Evolutionary conservation across 2,329 filamentous ascomycete genomes (phyloP).

Genomic region (Diaporthe sp.): DNA sequence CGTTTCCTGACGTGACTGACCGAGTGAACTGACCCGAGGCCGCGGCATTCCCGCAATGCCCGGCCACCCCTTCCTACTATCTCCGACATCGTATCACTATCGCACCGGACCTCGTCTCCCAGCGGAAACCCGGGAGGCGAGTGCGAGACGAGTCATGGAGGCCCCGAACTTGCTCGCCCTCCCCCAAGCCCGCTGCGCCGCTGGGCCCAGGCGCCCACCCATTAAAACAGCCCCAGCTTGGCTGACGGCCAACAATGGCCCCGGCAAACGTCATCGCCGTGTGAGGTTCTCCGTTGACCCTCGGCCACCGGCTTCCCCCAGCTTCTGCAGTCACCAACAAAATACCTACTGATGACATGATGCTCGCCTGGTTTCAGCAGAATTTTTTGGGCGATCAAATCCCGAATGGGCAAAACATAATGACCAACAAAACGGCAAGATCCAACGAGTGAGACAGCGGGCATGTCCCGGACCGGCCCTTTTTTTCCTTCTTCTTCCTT

Average conservation of each 20-base stretch:
- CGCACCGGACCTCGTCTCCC: constrained; percentile 16
- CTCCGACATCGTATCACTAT: constrained; percentile 29
- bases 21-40: constrained; percentile 10
- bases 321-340: neutral
- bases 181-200: constrained; percentile 6
- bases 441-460: constrained; percentile 10
- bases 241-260: constrained; percentile 8
- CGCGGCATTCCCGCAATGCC: neutral
- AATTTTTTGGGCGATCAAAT: constrained; percentile 5
- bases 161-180: neutral
- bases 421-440: neutral
- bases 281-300: neutral
- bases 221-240: constrained; percentile 10
- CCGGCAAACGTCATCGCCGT: constrained; percentile 22
- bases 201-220: neutral
- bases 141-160: constrained; percentile 20
- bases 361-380: constrained; percentile 20
- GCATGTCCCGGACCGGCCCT: neutral
- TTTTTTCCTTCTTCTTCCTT: neutral
- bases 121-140: constrained; percentile 19
- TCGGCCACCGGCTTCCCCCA: neutral
- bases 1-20: neutral
- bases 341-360: neutral
- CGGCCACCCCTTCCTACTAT: constrained; percentile 3
- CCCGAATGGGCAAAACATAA: neutral